These are phyloP conservation scores for Cladophialophora yegresii DNA, from an alignment of 2,329 filamentous ascomycete species.

Conservation along the genomic window DNA sequence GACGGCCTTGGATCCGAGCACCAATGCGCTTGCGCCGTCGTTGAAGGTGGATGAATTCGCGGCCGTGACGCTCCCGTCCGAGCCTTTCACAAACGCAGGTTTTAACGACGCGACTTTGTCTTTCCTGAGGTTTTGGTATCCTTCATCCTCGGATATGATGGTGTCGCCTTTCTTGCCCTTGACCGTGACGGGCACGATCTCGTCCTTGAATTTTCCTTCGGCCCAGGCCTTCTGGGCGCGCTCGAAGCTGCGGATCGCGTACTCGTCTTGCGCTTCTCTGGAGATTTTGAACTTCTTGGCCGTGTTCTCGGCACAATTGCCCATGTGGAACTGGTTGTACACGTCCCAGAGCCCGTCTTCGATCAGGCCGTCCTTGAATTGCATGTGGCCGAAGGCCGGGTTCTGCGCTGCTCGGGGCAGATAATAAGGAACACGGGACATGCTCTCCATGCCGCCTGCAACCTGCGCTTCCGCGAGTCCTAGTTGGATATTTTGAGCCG, in stretches of 20 bases:
- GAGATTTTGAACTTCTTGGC: slow-evolving; percentile 82
- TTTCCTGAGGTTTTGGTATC: slow-evolving; percentile 80
- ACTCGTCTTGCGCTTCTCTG: slow-evolving; percentile 84
- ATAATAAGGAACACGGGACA: slow-evolving; percentile 93
- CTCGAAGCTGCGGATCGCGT: slow-evolving; percentile 85
- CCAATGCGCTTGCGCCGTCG: slow-evolving; percentile 87
- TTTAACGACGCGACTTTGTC: slow-evolving; percentile 86
- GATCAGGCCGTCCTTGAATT: slow-evolving; percentile 86
- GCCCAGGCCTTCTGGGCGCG: slow-evolving; percentile 90
- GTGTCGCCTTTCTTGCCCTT: slow-evolving; percentile 80
- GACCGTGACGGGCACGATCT: slow-evolving; percentile 85
- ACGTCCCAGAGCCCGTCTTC: slow-evolving; percentile 96
- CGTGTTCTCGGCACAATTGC: slow-evolving; percentile 91
- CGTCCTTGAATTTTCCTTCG: slow-evolving; percentile 77
- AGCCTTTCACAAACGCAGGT: slow-evolving; percentile 81
- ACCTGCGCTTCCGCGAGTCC: slow-evolving; percentile 85
- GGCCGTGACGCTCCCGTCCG: slow-evolving; percentile 83
- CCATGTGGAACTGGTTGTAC: slow-evolving; percentile 97
- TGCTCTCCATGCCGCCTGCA: slow-evolving; percentile 97
- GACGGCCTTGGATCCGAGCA: slow-evolving; percentile 77
- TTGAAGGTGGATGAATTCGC: slow-evolving; percentile 94
- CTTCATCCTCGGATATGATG: slow-evolving; percentile 80
- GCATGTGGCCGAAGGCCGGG: slow-evolving; percentile 82
- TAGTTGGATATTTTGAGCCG: slow-evolving; percentile 91
- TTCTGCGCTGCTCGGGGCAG: slow-evolving; percentile 77